Conservation (phyloP, 805 yeast species). For the Hanseniaspora lachancei region DNA sequence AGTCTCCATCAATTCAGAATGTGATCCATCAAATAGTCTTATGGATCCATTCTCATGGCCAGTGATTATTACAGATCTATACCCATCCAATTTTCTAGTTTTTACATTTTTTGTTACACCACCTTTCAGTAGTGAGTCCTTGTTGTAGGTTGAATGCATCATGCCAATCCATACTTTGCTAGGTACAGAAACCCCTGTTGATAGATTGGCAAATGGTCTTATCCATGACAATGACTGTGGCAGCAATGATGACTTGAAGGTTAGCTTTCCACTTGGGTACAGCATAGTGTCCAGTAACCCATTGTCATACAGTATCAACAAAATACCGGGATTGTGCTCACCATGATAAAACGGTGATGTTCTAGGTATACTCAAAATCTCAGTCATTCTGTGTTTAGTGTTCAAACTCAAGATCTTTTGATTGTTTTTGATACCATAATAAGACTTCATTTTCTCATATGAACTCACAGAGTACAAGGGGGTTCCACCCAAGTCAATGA, state of each 20-base stretch:
- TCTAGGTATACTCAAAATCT: conserved; percentile 42
- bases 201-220: conserved; percentile 53
- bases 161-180: conserved; percentile 69
- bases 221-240: conserved; percentile 75
- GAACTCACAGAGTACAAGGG: conserved; percentile 71
- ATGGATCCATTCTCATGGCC: conserved; percentile 82
- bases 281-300: conserved; percentile 54
- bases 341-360: conserved; percentile 70
- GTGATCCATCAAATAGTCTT: conserved; percentile 71
- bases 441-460: conserved; percentile 67
- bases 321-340: conserved; percentile 56
- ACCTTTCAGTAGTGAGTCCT: conserved; percentile 50
- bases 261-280: conserved; percentile 42
- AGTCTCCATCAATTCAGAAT: conserved; percentile 52
- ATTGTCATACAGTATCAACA: conserved; percentile 45
- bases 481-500: conserved; percentile 67
- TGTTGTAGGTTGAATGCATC: conserved; percentile 37
- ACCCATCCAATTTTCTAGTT: conserved; percentile 29
- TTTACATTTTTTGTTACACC: conserved; percentile 49
- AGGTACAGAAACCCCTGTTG: conserved; percentile 44
- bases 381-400: conserved; percentile 32
- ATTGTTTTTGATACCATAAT: conserved; percentile 48
- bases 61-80: conserved; percentile 53
- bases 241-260: conserved; percentile 44
- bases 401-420: conserved; percentile 46